These are phyloP conservation scores for Schwanniomyces etchellsii DNA, from an alignment of 1,139 yeast genomes.

Conservation along the genomic window DNA sequence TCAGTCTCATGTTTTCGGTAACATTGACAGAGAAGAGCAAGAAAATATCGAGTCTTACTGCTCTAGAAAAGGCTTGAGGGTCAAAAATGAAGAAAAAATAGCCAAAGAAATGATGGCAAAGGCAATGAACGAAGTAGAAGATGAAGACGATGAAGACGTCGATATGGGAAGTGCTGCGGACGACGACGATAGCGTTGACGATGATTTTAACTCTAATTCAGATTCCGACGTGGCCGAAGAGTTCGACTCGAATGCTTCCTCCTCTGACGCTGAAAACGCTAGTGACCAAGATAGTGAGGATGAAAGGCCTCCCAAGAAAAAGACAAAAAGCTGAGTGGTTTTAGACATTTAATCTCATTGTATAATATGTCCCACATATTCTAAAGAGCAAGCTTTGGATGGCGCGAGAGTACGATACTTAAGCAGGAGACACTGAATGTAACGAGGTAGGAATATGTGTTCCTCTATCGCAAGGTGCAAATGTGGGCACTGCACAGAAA, in stretches of 20 bases:
- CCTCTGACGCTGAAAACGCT: slow-evolving; percentile 27
- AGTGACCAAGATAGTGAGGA: slow-evolving; percentile 6
- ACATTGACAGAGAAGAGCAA: slow-evolving; percentile 88
- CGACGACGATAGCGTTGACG: slow-evolving; percentile 66
- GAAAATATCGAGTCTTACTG: slow-evolving; percentile 70
- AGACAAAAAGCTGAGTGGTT: slow-evolving; percentile 29
- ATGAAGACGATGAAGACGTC: slow-evolving; percentile 52
- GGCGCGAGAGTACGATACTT: no score
- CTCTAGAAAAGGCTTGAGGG: slow-evolving; percentile 68
- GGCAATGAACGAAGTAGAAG: slow-evolving; percentile 68
- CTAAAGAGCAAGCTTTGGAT: no score
- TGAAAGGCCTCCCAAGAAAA: slow-evolving; percentile 40
- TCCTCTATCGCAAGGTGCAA: no score
- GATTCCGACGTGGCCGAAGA: slow-evolving; percentile 82
- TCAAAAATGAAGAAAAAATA: slow-evolving; percentile 85
- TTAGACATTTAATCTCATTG: background rate
- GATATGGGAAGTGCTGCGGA: slow-evolving; percentile 75
- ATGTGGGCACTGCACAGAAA: no score
- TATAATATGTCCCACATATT: no score
- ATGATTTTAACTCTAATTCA: slow-evolving; percentile 58
- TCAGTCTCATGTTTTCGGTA: slow-evolving; percentile 78
- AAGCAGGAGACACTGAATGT: no score
- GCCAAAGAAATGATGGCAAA: slow-evolving; percentile 77
- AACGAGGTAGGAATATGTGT: no score
- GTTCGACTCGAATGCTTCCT: slow-evolving; percentile 67